Percentiles rank a stretch among this genome's conserved stretches.
These are phyloP conservation scores for Bothriochloa decipiens DNA, from an alignment of 176 grass and related monocot species.

Conservation along the genomic window DNA sequence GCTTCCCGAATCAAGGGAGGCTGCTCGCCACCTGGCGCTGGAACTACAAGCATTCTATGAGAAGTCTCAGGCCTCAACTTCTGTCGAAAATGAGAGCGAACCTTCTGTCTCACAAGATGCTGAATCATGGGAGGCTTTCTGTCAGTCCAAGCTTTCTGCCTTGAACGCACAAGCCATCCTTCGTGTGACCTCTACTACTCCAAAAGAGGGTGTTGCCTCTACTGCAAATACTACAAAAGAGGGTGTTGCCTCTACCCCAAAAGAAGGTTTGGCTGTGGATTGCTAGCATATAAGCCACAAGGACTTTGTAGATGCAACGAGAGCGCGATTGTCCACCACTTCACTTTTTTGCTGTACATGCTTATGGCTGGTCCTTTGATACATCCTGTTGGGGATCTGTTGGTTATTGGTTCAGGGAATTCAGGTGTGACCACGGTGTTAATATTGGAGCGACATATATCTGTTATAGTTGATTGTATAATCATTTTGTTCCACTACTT, in stretches of 20 bases:
- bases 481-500: conserved; percentile 35
- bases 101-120: conserved; percentile 37
- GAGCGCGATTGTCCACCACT: too few relatives aligned
- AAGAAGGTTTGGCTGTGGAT: conserved; percentile 56
- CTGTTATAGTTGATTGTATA: conserved; percentile 39
- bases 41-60: conserved; percentile 76
- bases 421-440: conserved; percentile 46
- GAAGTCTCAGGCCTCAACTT: conserved; percentile 50
- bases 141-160: conserved; percentile 70
- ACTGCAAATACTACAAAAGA: too few relatives aligned
- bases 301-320: not conserved
- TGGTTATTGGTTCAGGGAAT: conserved; percentile 7
- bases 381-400: conserved; percentile 22
- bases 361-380: conserved; percentile 35
- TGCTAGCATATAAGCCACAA: conserved; percentile 51
- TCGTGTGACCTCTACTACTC: conserved; percentile 61
- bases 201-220: conserved; percentile 36
- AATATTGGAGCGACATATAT: conserved; percentile 54
- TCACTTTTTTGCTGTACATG: conserved; percentile 43
- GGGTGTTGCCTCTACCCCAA: conserved; percentile 24
- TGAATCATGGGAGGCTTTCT: conserved; percentile 88
- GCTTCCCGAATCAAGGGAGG: conserved; percentile 97
- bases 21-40: conserved; percentile 75
- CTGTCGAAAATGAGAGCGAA: conserved; percentile 29
- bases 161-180: conserved; percentile 83